phyloP scores from a whole-genome alignment of 768 basidiomycete species.

The Psilocybe cubensis region DNA sequence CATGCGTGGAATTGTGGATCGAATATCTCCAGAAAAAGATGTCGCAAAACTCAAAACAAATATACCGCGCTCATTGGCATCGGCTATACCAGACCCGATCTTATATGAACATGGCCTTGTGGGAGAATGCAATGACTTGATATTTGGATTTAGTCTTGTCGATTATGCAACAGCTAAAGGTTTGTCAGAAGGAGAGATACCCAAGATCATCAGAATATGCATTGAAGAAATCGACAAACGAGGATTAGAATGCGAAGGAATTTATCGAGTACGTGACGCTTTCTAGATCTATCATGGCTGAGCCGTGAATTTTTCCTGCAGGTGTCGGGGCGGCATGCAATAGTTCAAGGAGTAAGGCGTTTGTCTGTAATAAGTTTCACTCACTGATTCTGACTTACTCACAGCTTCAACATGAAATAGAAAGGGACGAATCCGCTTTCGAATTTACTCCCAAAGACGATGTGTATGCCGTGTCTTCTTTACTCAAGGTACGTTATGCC shows the following conservation, averaged over 20 bases:
- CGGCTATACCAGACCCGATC: slow-evolving; percentile 69
- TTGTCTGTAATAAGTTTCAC: background rate
- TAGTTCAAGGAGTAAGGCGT: slow-evolving; percentile 73
- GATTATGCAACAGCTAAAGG: slow-evolving; percentile 88
- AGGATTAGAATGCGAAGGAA: slow-evolving; percentile 79
- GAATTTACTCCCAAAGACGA: slow-evolving; percentile 79
- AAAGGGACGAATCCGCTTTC: slow-evolving; percentile 79
- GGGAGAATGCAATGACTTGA: slow-evolving; percentile 85
- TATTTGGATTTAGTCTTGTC: slow-evolving; percentile 86
- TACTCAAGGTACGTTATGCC: slow-evolving; percentile 69
- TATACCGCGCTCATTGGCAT: slow-evolving; percentile 65
- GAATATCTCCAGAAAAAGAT: slow-evolving; percentile 75
- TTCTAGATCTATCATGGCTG: background rate
- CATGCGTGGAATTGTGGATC: slow-evolving; percentile 60
- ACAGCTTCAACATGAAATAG: slow-evolving; percentile 85
- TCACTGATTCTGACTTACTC: background rate
- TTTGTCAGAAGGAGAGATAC: slow-evolving; percentile 72
- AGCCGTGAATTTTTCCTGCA: slow-evolving; percentile 27
- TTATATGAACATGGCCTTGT: slow-evolving; percentile 80
- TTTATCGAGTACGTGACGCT: slow-evolving; percentile 63
- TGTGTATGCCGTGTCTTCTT: slow-evolving; percentile 79
- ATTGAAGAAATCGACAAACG: slow-evolving; percentile 82
- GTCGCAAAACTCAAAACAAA: slow-evolving; percentile 54
- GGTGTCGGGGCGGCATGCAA: slow-evolving; percentile 86
- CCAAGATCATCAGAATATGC: slow-evolving; percentile 81